These are phyloP conservation scores for Epithele typhae DNA, from an alignment of 768 basidiomycete genomes.

Conservation along the genomic window DNA sequence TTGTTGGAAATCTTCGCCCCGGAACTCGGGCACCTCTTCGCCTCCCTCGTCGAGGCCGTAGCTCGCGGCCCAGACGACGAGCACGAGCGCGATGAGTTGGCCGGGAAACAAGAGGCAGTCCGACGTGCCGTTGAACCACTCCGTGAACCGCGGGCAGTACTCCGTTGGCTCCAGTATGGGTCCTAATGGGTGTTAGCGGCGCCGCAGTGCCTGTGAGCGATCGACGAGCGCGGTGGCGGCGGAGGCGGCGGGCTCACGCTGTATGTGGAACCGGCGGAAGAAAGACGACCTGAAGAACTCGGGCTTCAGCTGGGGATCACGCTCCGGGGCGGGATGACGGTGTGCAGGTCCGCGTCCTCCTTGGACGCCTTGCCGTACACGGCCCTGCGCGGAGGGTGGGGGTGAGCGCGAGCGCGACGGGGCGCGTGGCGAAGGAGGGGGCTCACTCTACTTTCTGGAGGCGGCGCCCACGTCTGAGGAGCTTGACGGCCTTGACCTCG, in stretches of 20 bases:
- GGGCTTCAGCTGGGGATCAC: conserved; percentile 68
- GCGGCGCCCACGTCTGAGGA: conserved; percentile 72
- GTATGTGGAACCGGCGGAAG: conserved; percentile 79
- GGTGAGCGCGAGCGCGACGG: conserved; percentile 1
- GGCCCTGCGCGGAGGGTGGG: conserved; percentile 42
- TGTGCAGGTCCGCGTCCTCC: conserved; percentile 32
- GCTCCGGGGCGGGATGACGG: conserved; percentile 40
- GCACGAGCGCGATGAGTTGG: conserved; percentile 68
- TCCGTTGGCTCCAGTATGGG: conserved; percentile 82
- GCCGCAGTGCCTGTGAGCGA: conserved; percentile 2
- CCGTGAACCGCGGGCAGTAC: conserved; percentile 68
- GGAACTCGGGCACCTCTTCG: conserved; percentile 38
- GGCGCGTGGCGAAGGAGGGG: neutral
- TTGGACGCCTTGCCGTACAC: conserved; percentile 70
- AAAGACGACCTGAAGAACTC: conserved; percentile 85
- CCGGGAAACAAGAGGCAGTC: conserved; percentile 67
- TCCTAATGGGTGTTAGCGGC: conserved; percentile 40
- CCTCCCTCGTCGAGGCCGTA: conserved; percentile 86
- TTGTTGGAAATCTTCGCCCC: conserved; percentile 31
- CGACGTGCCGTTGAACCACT: conserved; percentile 54
- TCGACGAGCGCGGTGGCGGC: conserved; percentile 1
- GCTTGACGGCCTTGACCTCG: conserved; percentile 85
- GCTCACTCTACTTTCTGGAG: conserved; percentile 83
- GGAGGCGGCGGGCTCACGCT: conserved; percentile 50
- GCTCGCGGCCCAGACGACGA: conserved; percentile 87